Evolutionary conservation across 2,329 filamentous ascomycete species (phyloP), one percentile per base, ranked within the genome.

Genomic region (Helotiales sp.): DNA sequence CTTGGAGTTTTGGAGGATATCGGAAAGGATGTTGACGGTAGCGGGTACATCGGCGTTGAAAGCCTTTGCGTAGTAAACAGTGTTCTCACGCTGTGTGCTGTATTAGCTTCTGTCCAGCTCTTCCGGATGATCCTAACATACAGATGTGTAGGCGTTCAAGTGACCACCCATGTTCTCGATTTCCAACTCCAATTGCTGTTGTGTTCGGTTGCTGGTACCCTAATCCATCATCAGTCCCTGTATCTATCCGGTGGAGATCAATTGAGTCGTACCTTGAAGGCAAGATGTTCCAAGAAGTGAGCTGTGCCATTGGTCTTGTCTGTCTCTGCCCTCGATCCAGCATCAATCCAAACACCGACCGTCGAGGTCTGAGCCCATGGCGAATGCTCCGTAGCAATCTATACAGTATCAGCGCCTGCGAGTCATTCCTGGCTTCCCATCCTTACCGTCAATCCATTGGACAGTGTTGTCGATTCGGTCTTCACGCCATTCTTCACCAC

Each of bases 111-210:
- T 43, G 32, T 43, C 64, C 45, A 40, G 24, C 61, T 28, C 40
- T 65, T 66, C 67, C 64, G 59, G 57, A 63, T 30, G 28, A 54
- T 66, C 77, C 75, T 83, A 68, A 76, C 91, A 78, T 89, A 97
- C 94, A 86, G 95, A 98, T 77, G 96, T 99, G 87, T 99, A 99
- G 81, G 96, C 96, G 84, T 99, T 99, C 77, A 99, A 88, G 85
- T 99, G 96, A 73, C 93, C 96, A 81, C 96, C 96, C 93, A 99
- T 97, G 86, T 99, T 99, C 88, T 99, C 96, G 79, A 99, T 98
- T 86, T 99, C 96, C 73, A 99, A 90, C 86, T 99, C 96, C 80
- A 99, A 87, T 85, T 99, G 96, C 81, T 96, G 92, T 84, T 99
- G 96, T 73, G 92, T 93, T 82, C 96, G 89, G 86, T 92, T 97